A percentile compares a stretch with the other conserved stretches of the same genome.
phyloP scores from a whole-genome alignment of 208 protist species.

The Ichthyophonus hoferi region DNA sequence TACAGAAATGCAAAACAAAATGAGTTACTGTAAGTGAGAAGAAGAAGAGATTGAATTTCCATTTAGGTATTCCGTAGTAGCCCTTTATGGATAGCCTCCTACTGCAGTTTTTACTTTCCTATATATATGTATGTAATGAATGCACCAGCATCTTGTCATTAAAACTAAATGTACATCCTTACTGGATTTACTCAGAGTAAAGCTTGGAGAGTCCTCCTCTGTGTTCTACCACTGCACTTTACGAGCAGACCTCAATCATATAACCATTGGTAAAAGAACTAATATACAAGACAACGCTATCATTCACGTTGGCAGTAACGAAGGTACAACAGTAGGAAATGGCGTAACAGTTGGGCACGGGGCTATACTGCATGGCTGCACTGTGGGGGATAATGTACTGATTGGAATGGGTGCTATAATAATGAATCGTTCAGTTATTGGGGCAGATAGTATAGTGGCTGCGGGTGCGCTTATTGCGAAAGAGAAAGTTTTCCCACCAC shows the following conservation, averaged over 20 bases:
- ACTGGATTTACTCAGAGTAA: neutral
- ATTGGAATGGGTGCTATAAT: conserved; percentile 47
- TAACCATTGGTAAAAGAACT: conserved; percentile 33
- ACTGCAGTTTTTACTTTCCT: no score
- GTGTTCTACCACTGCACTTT: conserved; percentile 26
- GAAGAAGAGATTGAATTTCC: no score
- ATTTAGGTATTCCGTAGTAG: no score
- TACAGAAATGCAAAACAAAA: no score
- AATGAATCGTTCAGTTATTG: conserved; percentile 44
- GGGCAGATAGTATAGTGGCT: conserved; percentile 42
- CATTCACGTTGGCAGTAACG: conserved; percentile 37
- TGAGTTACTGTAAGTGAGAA: no score
- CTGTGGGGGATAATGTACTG: conserved; percentile 43
- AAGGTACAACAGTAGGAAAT: conserved; percentile 38
- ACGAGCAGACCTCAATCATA: conserved; percentile 17
- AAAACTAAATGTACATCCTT: no score
- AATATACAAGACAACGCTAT: conserved; percentile 57
- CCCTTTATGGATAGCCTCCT: no score
- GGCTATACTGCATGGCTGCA: conserved; percentile 52
- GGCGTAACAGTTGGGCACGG: conserved; percentile 53
- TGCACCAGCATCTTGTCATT: no score
- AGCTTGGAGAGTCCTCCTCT: neutral
- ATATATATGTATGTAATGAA: no score
- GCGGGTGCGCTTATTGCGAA: conserved; percentile 9
- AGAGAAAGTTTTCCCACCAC: neutral